Evolutionary conservation across 2,329 filamentous ascomycete genomes (phyloP).

Genomic region (Xylariales sp.): DNA sequence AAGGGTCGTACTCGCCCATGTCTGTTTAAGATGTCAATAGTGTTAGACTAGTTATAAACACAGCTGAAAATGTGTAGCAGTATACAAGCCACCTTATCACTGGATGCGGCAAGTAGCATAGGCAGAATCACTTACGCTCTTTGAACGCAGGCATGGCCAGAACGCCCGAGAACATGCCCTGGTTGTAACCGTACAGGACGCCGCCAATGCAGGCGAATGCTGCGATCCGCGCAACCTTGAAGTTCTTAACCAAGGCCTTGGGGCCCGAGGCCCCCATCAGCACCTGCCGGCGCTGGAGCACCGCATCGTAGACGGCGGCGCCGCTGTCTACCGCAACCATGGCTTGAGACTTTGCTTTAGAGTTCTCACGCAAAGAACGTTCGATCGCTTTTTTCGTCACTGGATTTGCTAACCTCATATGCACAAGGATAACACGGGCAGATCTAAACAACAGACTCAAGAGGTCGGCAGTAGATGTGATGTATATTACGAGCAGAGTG

Average conservation of each 20-base stretch:
- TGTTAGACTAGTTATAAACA: not conserved
- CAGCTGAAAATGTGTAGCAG: conserved; percentile 4
- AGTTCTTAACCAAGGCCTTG: conserved; percentile 51
- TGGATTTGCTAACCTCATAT: too few relatives aligned
- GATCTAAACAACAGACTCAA: too few relatives aligned
- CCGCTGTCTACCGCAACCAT: conserved; percentile 37
- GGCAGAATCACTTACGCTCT: conserved; percentile 43
- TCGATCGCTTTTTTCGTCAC: too few relatives aligned
- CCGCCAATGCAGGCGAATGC: conserved; percentile 61
- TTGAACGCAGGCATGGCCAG: conserved; percentile 52
- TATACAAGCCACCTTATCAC: not conserved
- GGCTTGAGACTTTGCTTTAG: too few relatives aligned
- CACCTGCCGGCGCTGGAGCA: conserved; percentile 33
- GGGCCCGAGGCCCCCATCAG: conserved; percentile 39
- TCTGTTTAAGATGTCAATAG: conserved; percentile 28
- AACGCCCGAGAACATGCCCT: conserved; percentile 73
- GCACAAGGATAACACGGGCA: too few relatives aligned
- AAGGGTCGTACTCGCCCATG: conserved; percentile 50
- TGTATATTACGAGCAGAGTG: too few relatives aligned
- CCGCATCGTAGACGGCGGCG: conserved; percentile 35
- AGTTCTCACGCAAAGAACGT: too few relatives aligned
- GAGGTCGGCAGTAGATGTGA: too few relatives aligned
- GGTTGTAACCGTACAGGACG: conserved; percentile 67
- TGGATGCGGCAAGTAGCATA: too few relatives aligned
- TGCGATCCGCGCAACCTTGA: conserved; percentile 56